Evolutionary conservation across 2,329 filamentous ascomycete species (phyloP), one percentile per base, ranked within the genome.

Genomic region (Exophiala lecanii-corni): DNA sequence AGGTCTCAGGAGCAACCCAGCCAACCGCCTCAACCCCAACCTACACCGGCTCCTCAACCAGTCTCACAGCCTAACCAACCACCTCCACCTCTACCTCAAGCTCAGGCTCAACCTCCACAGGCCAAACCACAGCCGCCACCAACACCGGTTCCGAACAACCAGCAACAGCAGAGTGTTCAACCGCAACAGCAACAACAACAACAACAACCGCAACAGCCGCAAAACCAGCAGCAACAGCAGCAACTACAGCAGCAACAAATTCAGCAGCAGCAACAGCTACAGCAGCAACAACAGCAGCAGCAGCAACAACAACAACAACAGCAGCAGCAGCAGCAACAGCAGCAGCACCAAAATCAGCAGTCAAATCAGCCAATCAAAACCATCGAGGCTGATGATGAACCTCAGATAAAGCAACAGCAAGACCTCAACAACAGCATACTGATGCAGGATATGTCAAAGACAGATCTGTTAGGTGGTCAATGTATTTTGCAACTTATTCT

Each of bases 401-500:
- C 64, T 9, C 50, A 51, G 21, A 43, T 49, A 15, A 55, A 55
- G 30, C 63, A 62, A 20, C 62, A 63, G 34, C 61, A 61, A 33
- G 59, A 62, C 18, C 66, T 64, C 62, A 64, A 61, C 19, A 56
- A 61, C 17, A 47, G 59, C 16, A 59, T 68, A 55, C 62, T 69
- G 56, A 62, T 68, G 57, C 62, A 65, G 25, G 59, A 61, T 34
- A 50, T 62, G 10, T 35, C 39, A 3, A 51, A 63, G 61, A 57
- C 51, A 25, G 47, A 56, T 16, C 33, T 45, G 12, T 59, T 65
- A 40, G 66, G 64, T 45, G 69, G 68, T 18, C 59, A 66, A 15
- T 69, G 70, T 16, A 72, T 78, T 9, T 51, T 80, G 45, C 70
- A 69, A 50, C 59, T 82, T 28, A 65, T 78, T 50, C 67, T 68